Evolutionary conservation across 108 stramenopile genomes (phyloP).

Genomic region (Stephanodiscus minutulus): DNA sequence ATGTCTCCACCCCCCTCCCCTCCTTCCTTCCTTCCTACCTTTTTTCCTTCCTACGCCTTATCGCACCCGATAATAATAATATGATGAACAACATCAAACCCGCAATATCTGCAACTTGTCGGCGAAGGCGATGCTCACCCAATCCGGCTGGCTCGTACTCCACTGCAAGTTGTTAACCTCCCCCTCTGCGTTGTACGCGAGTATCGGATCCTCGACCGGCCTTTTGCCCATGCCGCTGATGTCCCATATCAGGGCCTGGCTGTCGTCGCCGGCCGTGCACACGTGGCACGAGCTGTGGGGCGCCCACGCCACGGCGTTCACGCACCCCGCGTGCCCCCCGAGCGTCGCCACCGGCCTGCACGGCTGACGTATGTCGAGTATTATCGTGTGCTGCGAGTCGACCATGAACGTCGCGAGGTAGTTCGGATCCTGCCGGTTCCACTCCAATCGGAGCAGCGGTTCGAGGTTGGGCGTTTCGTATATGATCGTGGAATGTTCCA

Average conservation of each 20-base stretch:
- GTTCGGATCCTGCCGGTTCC: constrained; percentile 99
- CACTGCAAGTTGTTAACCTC: constrained; percentile 98
- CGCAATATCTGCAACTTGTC: constrained; percentile 91
- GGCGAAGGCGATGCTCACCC: constrained; percentile 93
- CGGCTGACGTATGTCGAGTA: constrained; percentile 95
- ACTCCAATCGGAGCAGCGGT: constrained; percentile 93
- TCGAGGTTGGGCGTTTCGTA: constrained; percentile 93
- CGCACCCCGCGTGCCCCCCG: constrained; percentile 87
- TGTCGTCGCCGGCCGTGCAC: constrained; percentile 95
- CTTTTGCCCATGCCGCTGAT: constrained; percentile 76
- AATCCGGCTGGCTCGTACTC: constrained; percentile 93
- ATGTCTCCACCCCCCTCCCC: background rate
- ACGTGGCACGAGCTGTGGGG: constrained; percentile 97
- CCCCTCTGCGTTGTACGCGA: constrained; percentile 96
- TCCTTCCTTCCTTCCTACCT: background rate
- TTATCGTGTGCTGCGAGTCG: constrained; percentile 84
- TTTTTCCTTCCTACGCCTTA: background rate
- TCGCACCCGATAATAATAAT: background rate
- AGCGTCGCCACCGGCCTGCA: constrained; percentile 76
- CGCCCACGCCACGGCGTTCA: constrained; percentile 98
- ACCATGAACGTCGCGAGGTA: constrained; percentile 94
- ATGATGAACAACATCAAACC: constrained; percentile 10
- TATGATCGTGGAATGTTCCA: constrained; percentile 97
- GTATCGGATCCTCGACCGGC: constrained; percentile 94
- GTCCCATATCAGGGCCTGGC: constrained; percentile 98